Evolutionary conservation across 805 yeast genomes (phyloP), one percentile per base, ranked within the genome.

Genomic region (Hanseniaspora clermontiae): DNA sequence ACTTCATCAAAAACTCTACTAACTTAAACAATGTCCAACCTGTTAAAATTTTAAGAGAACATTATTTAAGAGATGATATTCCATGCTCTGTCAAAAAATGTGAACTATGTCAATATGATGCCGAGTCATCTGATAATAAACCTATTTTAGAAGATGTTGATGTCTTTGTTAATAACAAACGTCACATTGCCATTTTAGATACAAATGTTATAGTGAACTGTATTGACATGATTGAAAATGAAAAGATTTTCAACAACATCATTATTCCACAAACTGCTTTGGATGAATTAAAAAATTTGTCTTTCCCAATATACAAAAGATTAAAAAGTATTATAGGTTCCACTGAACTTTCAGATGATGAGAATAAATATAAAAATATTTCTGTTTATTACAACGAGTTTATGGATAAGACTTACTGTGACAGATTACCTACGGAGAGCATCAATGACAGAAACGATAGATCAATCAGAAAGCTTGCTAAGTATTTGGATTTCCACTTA

Each of bases 381-480:
- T 79, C 86, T 39, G 93, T 93, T 2, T 93, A 87, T 70, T 97
- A 93, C 70, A 93, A 93, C 70, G 97, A 91, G 69, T 93, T 89
- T 69, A 79, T 79, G 61, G 78, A 80, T 60, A 79, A 76, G 10
- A 87, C 97, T 0, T 85, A 74, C 66, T 74, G 82, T 5, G 74
- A 73, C 34, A 79, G 97, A 64, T 54, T 64, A 34, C 73, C 73
- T 40, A 78, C 79, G 51, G 97, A 93, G 69, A 65, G 83, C 11
- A 83, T 86, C 60, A 88, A 91, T 65, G 97, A 91, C 68, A 77
- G 91, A 66, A 91, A 91, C 64, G 97, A 91, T 68, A 74, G 96
- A 61, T 88, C 96, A 31, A 89, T 93, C 49, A 77, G 97, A 67
- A 76, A 75, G 57, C 79, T 85, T 20, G 82, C 86, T 29, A 65